Evolutionary conservation across 1,284 basidiomycete genomes (phyloP), one percentile per base, ranked within the genome.

Genomic region (Cutaneotrichosporon arboriforme): DNA sequence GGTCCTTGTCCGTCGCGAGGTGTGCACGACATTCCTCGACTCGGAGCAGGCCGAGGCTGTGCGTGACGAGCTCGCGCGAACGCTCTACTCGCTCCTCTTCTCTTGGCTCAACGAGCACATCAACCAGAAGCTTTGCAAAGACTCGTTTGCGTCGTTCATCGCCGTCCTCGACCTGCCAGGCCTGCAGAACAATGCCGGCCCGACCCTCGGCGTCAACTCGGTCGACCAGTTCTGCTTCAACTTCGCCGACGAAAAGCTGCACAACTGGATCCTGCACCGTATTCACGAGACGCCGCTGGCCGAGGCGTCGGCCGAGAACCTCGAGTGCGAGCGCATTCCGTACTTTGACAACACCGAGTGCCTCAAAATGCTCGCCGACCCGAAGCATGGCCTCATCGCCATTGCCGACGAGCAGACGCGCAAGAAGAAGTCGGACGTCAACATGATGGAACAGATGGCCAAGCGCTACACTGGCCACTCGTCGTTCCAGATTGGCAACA

Each of bases 401-500:
- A 97, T 97, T 73, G 90, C 97, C 85, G 93, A 97, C 69, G 94
- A 98, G 68, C 91, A 97, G 74, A 87, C 91, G 10, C 81, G 86
- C 15, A 81, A 88, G 38, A 92, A 91, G 77, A 94, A 93, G 83
- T 91, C 85, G 8, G 90, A 97, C 66, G 81, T 86, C 53, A 90
- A 87, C 4, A 96, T 97, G 90, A 84, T 94, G 15, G 90, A 97
- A 62, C 89, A 92, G 0, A 91, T 97, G 69, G 79, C 82, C 50
- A 97, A 97, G 76, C 83, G 92, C 4, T 97, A 92, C 90, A 87
- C 85, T 4, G 94, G 90, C 65, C 92, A 97, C 68, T 82, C 86
- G 0, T 87, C 85, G 1, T 97, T 97, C 83, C 88, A 91, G 73
- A 76, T 85, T 4, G 86, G 88, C 15, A 77, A 79, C 1, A 77